These are phyloP conservation scores for Coccomyxa sp. DNA, from an alignment of 139 green algal genomes.

Conservation along the genomic window DNA sequence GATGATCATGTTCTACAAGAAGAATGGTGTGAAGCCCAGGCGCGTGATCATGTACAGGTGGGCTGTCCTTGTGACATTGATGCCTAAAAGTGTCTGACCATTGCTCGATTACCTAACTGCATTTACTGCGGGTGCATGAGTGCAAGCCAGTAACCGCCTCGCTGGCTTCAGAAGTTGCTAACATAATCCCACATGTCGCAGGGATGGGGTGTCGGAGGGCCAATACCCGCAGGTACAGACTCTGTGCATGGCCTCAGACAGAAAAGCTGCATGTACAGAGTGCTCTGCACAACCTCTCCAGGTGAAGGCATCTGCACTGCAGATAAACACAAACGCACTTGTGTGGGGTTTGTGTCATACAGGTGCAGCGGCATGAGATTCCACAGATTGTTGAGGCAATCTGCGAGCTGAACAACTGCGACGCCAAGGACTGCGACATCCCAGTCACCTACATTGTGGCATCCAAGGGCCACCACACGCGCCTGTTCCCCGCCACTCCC, in stretches of 20 bases:
- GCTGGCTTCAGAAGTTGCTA: constrained; percentile 63
- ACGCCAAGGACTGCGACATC: constrained; percentile 34
- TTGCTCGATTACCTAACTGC: background rate
- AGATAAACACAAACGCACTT: no score
- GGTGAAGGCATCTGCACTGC: no score
- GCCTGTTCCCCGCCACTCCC: constrained; percentile 34
- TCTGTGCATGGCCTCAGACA: background rate
- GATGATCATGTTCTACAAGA: constrained; percentile 38
- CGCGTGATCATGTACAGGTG: constrained; percentile 42
- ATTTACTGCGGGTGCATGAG: background rate
- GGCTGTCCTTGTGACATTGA: background rate
- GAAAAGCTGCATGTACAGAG: no score
- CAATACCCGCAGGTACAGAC: background rate
- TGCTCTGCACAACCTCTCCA: no score
- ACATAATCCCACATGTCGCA: background rate
- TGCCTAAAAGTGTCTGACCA: no score
- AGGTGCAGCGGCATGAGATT: constrained; percentile 9
- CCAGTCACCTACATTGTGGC: constrained; percentile 79
- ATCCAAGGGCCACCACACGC: constrained; percentile 66
- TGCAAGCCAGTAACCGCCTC: background rate
- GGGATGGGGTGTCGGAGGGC: background rate
- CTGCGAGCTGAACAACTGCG: background rate
- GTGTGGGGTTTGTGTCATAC: background rate
- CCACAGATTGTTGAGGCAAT: constrained; percentile 3
- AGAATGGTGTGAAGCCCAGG: constrained; percentile 32